phyloP scores from a whole-genome alignment of 2,329 filamentous ascomycete species.

The Drechslerella stenobrocha region DNA sequence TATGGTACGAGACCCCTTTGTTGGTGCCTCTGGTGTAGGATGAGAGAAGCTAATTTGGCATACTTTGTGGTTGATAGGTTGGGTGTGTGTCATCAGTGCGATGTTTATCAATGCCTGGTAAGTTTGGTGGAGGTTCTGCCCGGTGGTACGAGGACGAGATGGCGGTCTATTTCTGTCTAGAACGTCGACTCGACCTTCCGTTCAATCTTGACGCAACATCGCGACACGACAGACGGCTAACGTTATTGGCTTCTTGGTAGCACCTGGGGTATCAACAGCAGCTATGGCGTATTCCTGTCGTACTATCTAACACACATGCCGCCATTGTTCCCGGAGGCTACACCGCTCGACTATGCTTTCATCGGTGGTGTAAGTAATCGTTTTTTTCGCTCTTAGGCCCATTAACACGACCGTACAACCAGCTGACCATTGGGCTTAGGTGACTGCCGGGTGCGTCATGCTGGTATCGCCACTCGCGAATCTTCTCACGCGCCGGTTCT shows the following conservation, averaged over 20 bases:
- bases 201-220: no score
- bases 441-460: slow-evolving; percentile 55
- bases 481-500: slow-evolving; percentile 63
- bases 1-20: slow-evolving; percentile 60
- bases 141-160: background rate
- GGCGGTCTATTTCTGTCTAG: background rate
- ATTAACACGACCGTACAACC: no score
- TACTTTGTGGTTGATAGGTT: slow-evolving; percentile 21
- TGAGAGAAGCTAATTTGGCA: slow-evolving; percentile 1
- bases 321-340: slow-evolving; percentile 64
- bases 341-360: slow-evolving; percentile 71
- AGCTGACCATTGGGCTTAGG: background rate
- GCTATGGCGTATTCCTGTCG: slow-evolving; percentile 75
- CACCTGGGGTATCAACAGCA: slow-evolving; percentile 58
- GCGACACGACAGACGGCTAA: background rate
- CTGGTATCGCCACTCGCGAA: slow-evolving; percentile 71
- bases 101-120: slow-evolving; percentile 46
- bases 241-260: slow-evolving; percentile 50
- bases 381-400: no score
- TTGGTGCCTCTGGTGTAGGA: slow-evolving; percentile 51
- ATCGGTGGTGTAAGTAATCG: slow-evolving; percentile 68
- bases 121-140: background rate
- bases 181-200: no score
- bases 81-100: slow-evolving; percentile 51
- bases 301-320: slow-evolving; percentile 69